These are phyloP conservation scores for Ustilago tritici DNA, from an alignment of 1,284 basidiomycete genomes.

Conservation along the genomic window DNA sequence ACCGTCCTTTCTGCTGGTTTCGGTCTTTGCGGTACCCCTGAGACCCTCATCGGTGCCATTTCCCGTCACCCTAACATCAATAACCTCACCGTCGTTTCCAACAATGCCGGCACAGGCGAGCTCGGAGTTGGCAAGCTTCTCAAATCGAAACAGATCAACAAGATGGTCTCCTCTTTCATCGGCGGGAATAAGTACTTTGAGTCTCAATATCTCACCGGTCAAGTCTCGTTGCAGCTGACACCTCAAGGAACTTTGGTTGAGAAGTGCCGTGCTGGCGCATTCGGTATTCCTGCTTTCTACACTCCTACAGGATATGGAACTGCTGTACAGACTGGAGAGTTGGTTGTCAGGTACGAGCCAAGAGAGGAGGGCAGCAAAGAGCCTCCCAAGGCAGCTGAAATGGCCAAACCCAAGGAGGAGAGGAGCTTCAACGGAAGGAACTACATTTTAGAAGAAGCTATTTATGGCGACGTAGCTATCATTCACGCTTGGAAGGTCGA, in stretches of 20 bases:
- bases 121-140: constrained; percentile 64
- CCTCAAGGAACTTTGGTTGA: constrained; percentile 81
- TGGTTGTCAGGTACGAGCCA: constrained; percentile 69
- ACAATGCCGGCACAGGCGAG: constrained; percentile 68
- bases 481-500: constrained; percentile 95
- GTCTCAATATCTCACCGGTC: constrained; percentile 61
- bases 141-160: constrained; percentile 53
- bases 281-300: constrained; percentile 95
- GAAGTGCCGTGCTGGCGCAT: constrained; percentile 88
- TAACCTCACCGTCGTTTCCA: constrained; percentile 62
- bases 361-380: constrained; percentile 40
- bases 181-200: constrained; percentile 68
- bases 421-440: constrained; percentile 83
- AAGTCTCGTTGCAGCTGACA: constrained; percentile 63
- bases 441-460: constrained; percentile 88
- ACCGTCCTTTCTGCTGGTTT: constrained; percentile 65
- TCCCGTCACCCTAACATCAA: constrained; percentile 53
- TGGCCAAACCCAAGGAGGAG: constrained; percentile 76
- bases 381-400: constrained; percentile 63
- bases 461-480: constrained; percentile 88
- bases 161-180: constrained; percentile 67
- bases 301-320: constrained; percentile 83
- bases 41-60: constrained; percentile 65
- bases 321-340: constrained; percentile 70
- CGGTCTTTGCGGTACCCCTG: constrained; percentile 68